Evolutionary conservation across 352 stramenopile species (phyloP), one percentile per base, ranked within the genome.

Genomic region (Lagenidium sp.): DNA sequence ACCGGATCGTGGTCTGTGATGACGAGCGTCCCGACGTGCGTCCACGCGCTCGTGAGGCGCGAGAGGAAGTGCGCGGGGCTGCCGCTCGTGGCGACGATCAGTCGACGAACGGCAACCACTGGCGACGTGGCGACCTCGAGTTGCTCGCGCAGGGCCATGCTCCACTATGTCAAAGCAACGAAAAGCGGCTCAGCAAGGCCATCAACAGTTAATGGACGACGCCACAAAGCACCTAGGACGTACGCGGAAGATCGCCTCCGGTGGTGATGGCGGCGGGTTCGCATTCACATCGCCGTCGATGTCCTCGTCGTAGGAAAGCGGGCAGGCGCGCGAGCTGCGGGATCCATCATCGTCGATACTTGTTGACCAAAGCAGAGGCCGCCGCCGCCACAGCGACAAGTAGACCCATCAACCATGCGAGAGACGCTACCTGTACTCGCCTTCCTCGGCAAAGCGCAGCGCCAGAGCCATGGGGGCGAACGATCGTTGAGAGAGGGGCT

Each of bases 201-300:
- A n/a, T n/a, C 3, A 40, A 7, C 12, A 50, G 29, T n/a, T 1
- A 15, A 43, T 16, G 15, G 21, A 10, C 12, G 7, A 32, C 21
- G 11, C 22, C 11, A 16, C 19, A n/a, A 16, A 4, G 15, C 18
- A 42, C 13, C 36, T 15, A 25, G 28, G 10, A 47, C 60, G 43
- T 74, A 86, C 74, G 5, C 75, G 71, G 47, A 87, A 87, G 40
- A 82, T 54, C 26, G 67, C 63, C n/a, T 60, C 44, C 44, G 54
- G 52, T 4, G 57, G 46, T 0, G 47, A 21, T 19, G 53, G 36
- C 20, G n/a, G n/a, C n/a, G n/a, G n/a, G n/a, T n/a, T n/a, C n/a
- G n/a, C n/a, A n/a, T n/a, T n/a, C n/a, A n/a, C n/a, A n/a, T n/a
- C n/a, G n/a, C n/a, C n/a, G n/a, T 67, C 58, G 0, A 43, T 34